Conservation (phyloP, 2,329 filamentous ascomycete genomes). For the Pyricularia sp. region DNA sequence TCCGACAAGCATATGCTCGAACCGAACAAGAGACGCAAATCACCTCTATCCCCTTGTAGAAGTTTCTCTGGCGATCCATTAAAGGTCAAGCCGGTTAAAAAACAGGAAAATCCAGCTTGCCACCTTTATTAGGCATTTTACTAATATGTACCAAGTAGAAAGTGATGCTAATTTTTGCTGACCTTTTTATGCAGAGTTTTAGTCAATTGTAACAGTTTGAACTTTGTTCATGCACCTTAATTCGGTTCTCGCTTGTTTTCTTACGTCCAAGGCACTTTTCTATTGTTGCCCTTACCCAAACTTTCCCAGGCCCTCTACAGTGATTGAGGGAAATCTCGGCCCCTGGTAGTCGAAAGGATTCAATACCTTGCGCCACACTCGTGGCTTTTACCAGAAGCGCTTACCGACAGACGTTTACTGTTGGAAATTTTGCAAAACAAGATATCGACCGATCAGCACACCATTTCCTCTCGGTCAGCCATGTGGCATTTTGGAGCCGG, state of each 20-base stretch:
- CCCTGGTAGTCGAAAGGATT: neutral
- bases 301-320: neutral
- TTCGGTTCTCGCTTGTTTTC: too few species aligned
- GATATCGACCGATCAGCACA: neutral
- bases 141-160: too few species aligned
- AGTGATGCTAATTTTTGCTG: neutral
- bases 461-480: neutral
- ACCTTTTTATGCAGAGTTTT: neutral
- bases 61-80: neutral
- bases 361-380: neutral
- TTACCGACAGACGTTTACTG: neutral
- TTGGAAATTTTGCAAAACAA: neutral
- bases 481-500: neutral
- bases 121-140: neutral
- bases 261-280: too few species aligned
- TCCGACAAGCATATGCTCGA: neutral
- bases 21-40: neutral
- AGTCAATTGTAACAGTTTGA: too few species aligned
- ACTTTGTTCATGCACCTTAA: too few species aligned
- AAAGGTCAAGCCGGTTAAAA: neutral
- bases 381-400: neutral
- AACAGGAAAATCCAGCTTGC: neutral
- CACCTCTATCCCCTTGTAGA: neutral
- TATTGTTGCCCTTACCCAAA: neutral
- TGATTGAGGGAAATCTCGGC: neutral